These are phyloP conservation scores for Eutrema yunnanense DNA, from an alignment of 345 rosid species.

Conservation along the genomic window DNA sequence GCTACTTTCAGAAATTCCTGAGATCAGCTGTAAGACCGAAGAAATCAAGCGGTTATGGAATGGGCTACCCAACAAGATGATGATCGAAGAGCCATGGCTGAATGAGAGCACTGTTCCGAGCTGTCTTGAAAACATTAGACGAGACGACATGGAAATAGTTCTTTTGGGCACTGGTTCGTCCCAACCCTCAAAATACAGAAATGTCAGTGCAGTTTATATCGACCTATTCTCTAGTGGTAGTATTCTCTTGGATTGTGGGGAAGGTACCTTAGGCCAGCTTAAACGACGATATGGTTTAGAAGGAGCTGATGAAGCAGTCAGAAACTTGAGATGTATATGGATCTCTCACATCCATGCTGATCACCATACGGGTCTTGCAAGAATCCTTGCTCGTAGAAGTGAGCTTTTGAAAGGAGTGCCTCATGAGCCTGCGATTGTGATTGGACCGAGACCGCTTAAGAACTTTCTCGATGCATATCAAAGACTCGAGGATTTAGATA, in stretches of 20 bases:
- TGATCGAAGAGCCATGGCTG: slow-evolving; percentile 84
- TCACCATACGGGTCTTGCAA: slow-evolving; percentile 88
- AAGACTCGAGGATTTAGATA: slow-evolving; percentile 85
- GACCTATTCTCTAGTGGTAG: slow-evolving; percentile 83
- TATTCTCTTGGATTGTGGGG: slow-evolving; percentile 87
- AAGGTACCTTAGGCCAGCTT: slow-evolving; percentile 94
- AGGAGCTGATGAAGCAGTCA: slow-evolving; percentile 75
- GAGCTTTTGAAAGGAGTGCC: slow-evolving; percentile 54
- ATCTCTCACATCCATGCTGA: slow-evolving; percentile 99
- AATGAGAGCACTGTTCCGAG: slow-evolving; percentile 51
- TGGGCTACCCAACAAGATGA: slow-evolving; percentile 29
- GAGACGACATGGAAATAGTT: slow-evolving; percentile 90
- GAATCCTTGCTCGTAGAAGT: slow-evolving; percentile 78
- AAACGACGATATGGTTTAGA: slow-evolving; percentile 84
- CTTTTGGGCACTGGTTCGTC: slow-evolving; percentile 97
- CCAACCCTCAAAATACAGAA: slow-evolving; percentile 94
- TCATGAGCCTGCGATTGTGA: slow-evolving; percentile 80
- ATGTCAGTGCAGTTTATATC: slow-evolving; percentile 72
- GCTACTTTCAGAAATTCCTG: slow-evolving; percentile 70
- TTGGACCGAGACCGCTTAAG: slow-evolving; percentile 83
- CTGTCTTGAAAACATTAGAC: slow-evolving; percentile 73
- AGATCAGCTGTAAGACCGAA: slow-evolving; percentile 55
- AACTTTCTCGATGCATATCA: slow-evolving; percentile 83
- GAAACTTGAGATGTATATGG: slow-evolving; percentile 76
- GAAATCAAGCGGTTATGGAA: slow-evolving; percentile 54